Evolutionary conservation across 768 basidiomycete species (phyloP).

Genomic region (Russula griseocarnosa): DNA sequence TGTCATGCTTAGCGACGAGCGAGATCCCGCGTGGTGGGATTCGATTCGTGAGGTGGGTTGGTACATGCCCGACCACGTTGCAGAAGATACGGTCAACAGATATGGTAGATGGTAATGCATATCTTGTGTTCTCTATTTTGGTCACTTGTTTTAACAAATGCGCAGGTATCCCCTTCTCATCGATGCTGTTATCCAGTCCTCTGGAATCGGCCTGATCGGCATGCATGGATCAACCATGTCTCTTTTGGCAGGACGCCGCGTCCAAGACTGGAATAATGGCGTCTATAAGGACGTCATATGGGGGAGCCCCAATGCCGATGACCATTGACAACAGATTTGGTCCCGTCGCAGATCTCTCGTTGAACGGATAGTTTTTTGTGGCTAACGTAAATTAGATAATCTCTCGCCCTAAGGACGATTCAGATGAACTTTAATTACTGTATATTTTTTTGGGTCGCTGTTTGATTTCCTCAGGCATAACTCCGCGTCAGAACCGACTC

Average conservation of each 20-base stretch:
- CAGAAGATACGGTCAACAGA: slow-evolving; percentile 34
- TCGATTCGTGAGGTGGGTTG: slow-evolving; percentile 38
- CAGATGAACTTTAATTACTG: not conserved
- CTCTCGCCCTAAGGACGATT: not conserved
- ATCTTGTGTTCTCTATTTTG: not conserved
- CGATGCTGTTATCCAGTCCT: slow-evolving; percentile 68
- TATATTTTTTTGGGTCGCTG: not conserved
- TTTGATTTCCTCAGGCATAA: not conserved
- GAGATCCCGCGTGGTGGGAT: slow-evolving; percentile 40
- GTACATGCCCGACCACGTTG: slow-evolving; percentile 37
- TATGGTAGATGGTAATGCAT: slow-evolving; percentile 38
- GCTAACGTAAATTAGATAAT: not conserved
- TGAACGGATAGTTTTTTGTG: not conserved
- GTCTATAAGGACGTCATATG: slow-evolving; percentile 51
- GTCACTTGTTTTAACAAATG: not conserved
- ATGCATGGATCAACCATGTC: slow-evolving; percentile 72
- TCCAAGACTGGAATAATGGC: slow-evolving; percentile 62
- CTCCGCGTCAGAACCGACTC: not conserved
- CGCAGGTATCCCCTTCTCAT: slow-evolving; percentile 68
- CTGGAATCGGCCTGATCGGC: slow-evolving; percentile 65
- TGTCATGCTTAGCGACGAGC: slow-evolving; percentile 44
- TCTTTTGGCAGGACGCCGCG: slow-evolving; percentile 58
- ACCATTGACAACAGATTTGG: slow-evolving; percentile 39
- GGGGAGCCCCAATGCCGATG: slow-evolving; percentile 54
- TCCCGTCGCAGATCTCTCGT: not conserved